These are phyloP conservation scores for Globisporangium cederbergense DNA, from an alignment of 352 stramenopile species.

Conservation along the genomic window DNA sequence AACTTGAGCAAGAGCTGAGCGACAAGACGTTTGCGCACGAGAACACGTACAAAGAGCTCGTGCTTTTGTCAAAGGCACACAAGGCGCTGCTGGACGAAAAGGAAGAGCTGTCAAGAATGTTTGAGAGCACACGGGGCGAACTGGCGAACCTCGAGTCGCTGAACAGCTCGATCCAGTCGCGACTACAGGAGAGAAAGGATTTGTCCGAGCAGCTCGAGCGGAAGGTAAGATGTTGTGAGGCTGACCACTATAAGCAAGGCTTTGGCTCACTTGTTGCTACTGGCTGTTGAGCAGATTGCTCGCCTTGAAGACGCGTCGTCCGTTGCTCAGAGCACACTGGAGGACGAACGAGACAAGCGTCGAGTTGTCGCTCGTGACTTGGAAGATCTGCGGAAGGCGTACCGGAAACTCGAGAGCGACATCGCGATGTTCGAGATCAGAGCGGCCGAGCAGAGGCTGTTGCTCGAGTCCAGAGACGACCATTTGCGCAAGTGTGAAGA, in stretches of 20 bases:
- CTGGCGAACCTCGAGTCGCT: slow-evolving; percentile 51
- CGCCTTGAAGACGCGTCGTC: slow-evolving; percentile 47
- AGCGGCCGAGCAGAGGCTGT: slow-evolving; percentile 50
- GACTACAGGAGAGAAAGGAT: slow-evolving; percentile 65
- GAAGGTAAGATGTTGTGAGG: slow-evolving; percentile 34
- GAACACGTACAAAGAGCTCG: slow-evolving; percentile 74
- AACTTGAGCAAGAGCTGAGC: slow-evolving; percentile 53
- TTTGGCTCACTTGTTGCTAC: neutral
- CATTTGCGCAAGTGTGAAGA: slow-evolving; percentile 60
- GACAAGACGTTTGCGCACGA: slow-evolving; percentile 58
- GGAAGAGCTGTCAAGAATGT: slow-evolving; percentile 35
- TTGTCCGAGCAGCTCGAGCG: slow-evolving; percentile 53
- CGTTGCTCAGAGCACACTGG: slow-evolving; percentile 41
- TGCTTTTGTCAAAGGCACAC: slow-evolving; percentile 76
- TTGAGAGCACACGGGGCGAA: slow-evolving; percentile 47
- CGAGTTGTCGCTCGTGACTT: slow-evolving; percentile 42
- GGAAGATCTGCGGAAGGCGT: slow-evolving; percentile 60
- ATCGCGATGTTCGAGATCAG: slow-evolving; percentile 61
- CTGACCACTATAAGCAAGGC: neutral
- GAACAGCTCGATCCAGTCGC: slow-evolving; percentile 53
- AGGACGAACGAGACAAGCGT: slow-evolving; percentile 63
- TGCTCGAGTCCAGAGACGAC: slow-evolving; percentile 61
- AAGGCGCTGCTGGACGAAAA: slow-evolving; percentile 68
- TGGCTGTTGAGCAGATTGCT: slow-evolving; percentile 29
- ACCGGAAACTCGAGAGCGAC: slow-evolving; percentile 65